Conservation (phyloP, 306 rosid genomes). For the Vigna trinervia region DNA sequence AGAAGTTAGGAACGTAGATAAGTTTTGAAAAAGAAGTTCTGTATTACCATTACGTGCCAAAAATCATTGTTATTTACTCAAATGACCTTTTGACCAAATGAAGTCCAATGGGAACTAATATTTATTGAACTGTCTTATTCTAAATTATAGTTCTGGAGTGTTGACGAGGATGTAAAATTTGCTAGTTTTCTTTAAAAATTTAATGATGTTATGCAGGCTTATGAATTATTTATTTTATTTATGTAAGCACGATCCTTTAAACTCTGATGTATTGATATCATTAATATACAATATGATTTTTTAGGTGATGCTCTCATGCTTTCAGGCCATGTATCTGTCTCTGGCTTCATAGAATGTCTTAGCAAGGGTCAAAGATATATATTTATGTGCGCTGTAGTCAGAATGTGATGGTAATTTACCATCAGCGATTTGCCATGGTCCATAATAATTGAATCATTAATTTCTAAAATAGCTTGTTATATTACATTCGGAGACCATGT, state of each 20-base stretch:
- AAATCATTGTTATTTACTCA: background rate
- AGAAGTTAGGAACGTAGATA: background rate
- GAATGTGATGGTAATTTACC: constrained; percentile 19
- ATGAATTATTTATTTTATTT: background rate
- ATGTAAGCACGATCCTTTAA: constrained; percentile 14
- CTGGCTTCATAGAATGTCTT: background rate
- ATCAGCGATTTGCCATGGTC: background rate
- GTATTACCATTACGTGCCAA: background rate
- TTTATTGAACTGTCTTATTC: background rate
- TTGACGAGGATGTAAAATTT: constrained; percentile 15
- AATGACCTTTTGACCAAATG: background rate
- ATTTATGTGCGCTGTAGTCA: constrained; percentile 1
- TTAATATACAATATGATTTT: background rate
- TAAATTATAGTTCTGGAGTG: constrained; percentile 11
- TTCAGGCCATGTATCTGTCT: constrained; percentile 16
- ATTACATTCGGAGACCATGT: background rate
- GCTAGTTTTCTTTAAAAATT: constrained; percentile 12
- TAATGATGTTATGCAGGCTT: background rate
- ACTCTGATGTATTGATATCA: background rate
- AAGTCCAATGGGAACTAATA: constrained; percentile 21
- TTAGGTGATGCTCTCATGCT: constrained; percentile 3
- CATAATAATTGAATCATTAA: background rate
- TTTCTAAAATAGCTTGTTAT: constrained; percentile 13
- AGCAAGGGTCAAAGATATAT: constrained; percentile 6
- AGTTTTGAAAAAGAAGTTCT: constrained; percentile 17